Percentiles rank a stretch among this genome's conserved stretches.
Evolutionary conservation across 192 early-diverging fungal genomes (phyloP).

Genomic region (Spizellomyces sp.): DNA sequence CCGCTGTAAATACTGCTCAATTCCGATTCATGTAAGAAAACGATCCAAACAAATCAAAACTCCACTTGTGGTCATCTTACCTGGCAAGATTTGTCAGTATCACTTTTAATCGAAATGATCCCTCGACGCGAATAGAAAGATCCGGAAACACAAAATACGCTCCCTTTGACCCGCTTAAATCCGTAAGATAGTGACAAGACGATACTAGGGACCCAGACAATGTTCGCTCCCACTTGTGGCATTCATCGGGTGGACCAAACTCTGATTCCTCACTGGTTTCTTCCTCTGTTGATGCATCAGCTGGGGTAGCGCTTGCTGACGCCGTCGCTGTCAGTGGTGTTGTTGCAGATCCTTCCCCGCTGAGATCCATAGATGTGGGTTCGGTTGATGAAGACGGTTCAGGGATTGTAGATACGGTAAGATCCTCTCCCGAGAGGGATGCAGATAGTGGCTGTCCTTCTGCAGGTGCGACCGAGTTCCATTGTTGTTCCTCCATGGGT

Average conservation of each 20-base stretch:
- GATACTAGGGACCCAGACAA: slow-evolving; percentile 26
- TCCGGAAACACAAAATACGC: slow-evolving; percentile 44
- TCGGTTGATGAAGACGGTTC: neutral
- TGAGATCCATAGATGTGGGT: neutral
- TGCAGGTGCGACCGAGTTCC: neutral
- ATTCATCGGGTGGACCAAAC: neutral
- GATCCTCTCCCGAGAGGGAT: neutral
- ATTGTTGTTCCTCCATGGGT: neutral
- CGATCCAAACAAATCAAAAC: too few relatives aligned
- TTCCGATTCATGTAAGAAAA: too few relatives aligned
- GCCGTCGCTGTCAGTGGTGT: neutral
- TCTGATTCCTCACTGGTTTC: neutral
- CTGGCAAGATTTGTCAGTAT: neutral
- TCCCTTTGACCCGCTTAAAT: slow-evolving; percentile 30
- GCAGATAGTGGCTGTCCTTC: slow-evolving; percentile 1
- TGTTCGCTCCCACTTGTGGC: slow-evolving; percentile 11
- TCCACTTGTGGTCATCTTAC: neutral
- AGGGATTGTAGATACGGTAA: neutral
- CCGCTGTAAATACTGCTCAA: too few relatives aligned
- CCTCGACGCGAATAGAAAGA: slow-evolving; percentile 34
- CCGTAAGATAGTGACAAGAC: slow-evolving; percentile 25
- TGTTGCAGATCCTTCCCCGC: neutral
- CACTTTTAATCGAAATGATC: slow-evolving; percentile 33
- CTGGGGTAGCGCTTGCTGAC: neutral
- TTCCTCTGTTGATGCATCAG: neutral